These are phyloP conservation scores for Pichia cabralensis DNA, from an alignment of 805 yeast genomes.

Conservation along the genomic window DNA sequence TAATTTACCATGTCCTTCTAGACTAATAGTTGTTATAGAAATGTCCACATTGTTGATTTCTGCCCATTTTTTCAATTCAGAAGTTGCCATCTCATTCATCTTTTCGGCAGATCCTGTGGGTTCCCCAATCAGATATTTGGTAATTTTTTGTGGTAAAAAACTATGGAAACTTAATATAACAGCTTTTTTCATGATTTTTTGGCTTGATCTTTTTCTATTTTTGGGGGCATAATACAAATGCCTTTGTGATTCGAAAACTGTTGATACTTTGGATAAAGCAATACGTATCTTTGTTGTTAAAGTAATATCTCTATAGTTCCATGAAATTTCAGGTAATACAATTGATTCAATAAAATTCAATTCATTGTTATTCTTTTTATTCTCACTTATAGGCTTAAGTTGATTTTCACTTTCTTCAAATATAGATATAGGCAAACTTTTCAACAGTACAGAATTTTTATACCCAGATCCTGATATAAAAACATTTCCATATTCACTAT, in stretches of 20 bases:
- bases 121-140: constrained; percentile 78
- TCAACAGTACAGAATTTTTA: constrained; percentile 19
- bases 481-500: constrained; percentile 15
- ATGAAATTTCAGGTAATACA: constrained; percentile 20
- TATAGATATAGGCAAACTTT: constrained; percentile 20
- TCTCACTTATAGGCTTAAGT: neutral
- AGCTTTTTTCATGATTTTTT: constrained; percentile 32
- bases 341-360: no score
- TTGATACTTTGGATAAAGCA: constrained; percentile 11
- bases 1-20: constrained; percentile 88
- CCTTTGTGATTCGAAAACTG: constrained; percentile 18
- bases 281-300: constrained; percentile 19
- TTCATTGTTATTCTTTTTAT: constrained; percentile 3
- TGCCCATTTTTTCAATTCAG: constrained; percentile 60
- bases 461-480: constrained; percentile 24
- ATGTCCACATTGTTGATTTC: constrained; percentile 28
- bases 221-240: constrained; percentile 21
- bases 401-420: constrained; percentile 20
- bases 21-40: constrained; percentile 70
- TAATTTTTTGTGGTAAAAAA: constrained; percentile 78
- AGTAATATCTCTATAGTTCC: constrained; percentile 21
- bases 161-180: constrained; percentile 93
- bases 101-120: constrained; percentile 85
- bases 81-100: constrained; percentile 75
- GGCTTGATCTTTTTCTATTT: constrained; percentile 2